These are phyloP conservation scores for Ophiostoma pallidulum DNA, from an alignment of 2,329 filamentous ascomycete genomes.

Conservation along the genomic window DNA sequence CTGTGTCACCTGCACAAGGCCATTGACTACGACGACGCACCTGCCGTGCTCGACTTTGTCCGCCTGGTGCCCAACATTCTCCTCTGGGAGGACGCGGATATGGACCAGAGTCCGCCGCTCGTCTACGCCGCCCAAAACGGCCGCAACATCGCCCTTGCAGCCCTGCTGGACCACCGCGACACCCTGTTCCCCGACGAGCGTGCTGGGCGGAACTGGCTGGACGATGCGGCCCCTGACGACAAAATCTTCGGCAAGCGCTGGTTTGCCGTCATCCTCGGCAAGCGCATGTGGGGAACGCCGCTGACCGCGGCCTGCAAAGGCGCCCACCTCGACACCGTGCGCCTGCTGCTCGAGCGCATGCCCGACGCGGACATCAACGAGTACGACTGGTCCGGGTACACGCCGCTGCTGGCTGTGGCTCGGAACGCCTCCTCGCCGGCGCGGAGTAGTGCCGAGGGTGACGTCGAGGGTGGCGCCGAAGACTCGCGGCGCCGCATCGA, in stretches of 20 bases:
- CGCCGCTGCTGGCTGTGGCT: conserved; percentile 1
- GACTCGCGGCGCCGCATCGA: background rate
- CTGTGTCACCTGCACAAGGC: background rate
- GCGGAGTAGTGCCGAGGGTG: background rate
- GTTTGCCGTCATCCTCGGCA: background rate
- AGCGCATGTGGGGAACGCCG: conserved; percentile 1
- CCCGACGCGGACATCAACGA: conserved; percentile 5
- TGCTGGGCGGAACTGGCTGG: background rate
- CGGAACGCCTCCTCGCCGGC: background rate
- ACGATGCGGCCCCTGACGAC: too few species aligned
- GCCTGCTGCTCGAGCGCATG: conserved; percentile 1
- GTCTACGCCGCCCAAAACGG: background rate
- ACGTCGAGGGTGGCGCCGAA: background rate
- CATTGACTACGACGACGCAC: background rate
- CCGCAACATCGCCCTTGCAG: background rate
- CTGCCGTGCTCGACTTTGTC: background rate
- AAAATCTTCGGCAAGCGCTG: too few species aligned
- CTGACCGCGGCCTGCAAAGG: conserved; percentile 2
- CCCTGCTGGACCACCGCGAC: conserved; percentile 1
- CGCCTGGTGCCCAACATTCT: background rate
- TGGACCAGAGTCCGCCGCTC: background rate
- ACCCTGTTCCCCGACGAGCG: background rate
- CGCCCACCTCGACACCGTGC: conserved; percentile 3
- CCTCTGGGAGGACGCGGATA: background rate
- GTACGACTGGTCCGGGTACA: background rate